Evolutionary conservation across 2,329 filamentous ascomycete species (phyloP).

Genomic region (Beauveria pseudobassiana): DNA sequence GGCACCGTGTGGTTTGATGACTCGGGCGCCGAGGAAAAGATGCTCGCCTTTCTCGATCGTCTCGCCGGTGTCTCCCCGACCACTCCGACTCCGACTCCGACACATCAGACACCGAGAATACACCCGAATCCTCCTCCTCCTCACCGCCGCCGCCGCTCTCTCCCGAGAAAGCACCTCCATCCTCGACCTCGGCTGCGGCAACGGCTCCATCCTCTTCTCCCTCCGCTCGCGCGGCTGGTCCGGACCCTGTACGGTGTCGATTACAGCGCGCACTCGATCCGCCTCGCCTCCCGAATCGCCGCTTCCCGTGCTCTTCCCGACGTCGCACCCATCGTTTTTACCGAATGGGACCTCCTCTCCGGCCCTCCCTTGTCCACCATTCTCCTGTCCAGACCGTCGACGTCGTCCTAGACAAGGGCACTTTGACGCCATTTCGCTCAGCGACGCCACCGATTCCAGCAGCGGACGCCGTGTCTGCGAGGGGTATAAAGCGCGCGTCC

Average conservation of each 20-base stretch:
- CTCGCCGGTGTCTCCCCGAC: conserved; percentile 17
- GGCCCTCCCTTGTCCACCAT: conserved; percentile 36
- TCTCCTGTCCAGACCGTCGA: conserved; percentile 48
- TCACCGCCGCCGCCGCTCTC: conserved; percentile 8
- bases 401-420: conserved; percentile 94
- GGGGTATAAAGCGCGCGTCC: conserved; percentile 63
- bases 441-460: conserved; percentile 41
- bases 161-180: conserved; percentile 44
- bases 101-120: conserved; percentile 13
- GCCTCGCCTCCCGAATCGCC: conserved; percentile 62
- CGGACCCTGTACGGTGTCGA: conserved; percentile 79
- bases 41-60: conserved; percentile 58
- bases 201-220: conserved; percentile 85
- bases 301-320: conserved; percentile 16
- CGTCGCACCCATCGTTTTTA: conserved; percentile 30
- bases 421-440: conserved; percentile 93
- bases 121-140: neutral
- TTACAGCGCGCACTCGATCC: conserved; percentile 70
- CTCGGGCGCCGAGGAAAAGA: conserved; percentile 75
- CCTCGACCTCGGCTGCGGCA: conserved; percentile 87
- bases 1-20: conserved; percentile 97
- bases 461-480: conserved; percentile 60
- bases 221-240: conserved; percentile 58
- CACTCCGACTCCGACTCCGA: conserved; percentile 19
- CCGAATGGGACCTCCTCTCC: conserved; percentile 57